Conservation (phyloP, 2,329 filamentous ascomycete species). For the Shiraia bambusicola region DNA sequence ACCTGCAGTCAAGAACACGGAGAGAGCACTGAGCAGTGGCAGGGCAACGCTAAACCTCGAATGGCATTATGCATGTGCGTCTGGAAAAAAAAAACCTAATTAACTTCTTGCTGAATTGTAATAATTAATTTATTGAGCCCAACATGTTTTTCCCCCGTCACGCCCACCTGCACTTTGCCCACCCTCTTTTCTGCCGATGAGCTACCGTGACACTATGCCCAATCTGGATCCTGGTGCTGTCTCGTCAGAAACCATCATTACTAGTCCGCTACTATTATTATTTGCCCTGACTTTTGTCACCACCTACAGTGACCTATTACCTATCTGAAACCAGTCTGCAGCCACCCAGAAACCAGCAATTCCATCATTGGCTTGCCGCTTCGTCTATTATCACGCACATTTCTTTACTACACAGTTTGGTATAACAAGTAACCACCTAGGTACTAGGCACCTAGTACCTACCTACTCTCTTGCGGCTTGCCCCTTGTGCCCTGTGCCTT, state of each 20-base stretch:
- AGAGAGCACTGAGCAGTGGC: slow-evolving; percentile 14
- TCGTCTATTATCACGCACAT: background rate
- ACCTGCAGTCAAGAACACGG: slow-evolving; percentile 5
- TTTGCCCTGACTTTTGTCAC: slow-evolving; percentile 9
- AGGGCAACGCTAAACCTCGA: slow-evolving; percentile 22
- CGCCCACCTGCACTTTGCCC: slow-evolving; percentile 2
- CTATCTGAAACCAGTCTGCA: slow-evolving; percentile 5
- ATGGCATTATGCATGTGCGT: slow-evolving; percentile 26
- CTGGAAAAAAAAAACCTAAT: too few species aligned
- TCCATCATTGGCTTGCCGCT: background rate
- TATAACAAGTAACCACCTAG: too few species aligned
- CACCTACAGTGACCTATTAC: slow-evolving; percentile 17
- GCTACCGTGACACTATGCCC: background rate
- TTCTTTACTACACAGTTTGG: too few species aligned
- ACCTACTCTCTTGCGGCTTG: too few species aligned
- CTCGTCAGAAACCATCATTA: background rate
- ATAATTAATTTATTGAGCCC: slow-evolving; percentile 17
- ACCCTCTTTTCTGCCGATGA: background rate
- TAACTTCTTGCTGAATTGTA: slow-evolving; percentile 32
- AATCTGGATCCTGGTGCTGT: background rate
- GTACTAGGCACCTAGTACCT: too few species aligned
- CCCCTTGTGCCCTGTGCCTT: too few species aligned
- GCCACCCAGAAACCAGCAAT: slow-evolving; percentile 1
- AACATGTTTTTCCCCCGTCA: slow-evolving; percentile 1
- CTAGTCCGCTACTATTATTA: background rate